These are phyloP conservation scores for Pharus latifolius DNA, from an alignment of 176 grass and related monocot species.

Conservation along the genomic window DNA sequence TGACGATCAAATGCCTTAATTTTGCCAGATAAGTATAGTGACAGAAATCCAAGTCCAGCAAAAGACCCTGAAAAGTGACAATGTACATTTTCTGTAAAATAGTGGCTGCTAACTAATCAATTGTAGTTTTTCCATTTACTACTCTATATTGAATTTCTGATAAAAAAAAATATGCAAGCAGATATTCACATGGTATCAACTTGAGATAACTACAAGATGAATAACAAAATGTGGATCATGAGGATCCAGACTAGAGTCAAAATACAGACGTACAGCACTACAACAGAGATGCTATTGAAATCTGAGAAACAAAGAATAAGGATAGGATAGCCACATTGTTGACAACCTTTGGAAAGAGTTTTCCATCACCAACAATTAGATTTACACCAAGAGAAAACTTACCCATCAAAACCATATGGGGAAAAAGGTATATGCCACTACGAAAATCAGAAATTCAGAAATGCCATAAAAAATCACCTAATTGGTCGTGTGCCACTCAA, in stretches of 20 bases:
- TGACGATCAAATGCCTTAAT: constrained; percentile 52
- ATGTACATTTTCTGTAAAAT: background rate
- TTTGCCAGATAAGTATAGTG: constrained; percentile 71
- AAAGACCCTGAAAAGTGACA: constrained; percentile 76
- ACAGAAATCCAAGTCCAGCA: constrained; percentile 81
- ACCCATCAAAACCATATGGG: constrained; percentile 4
- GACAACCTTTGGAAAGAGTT: background rate
- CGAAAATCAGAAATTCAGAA: no score
- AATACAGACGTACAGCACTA: background rate
- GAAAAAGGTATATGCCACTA: no score
- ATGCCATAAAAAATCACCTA: no score
- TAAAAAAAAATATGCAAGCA: background rate
- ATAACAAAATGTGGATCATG: background rate
- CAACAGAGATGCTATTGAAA: background rate
- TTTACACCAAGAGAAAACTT: background rate
- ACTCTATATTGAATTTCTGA: background rate
- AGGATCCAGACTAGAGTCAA: background rate
- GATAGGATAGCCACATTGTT: background rate
- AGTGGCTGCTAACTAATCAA: background rate
- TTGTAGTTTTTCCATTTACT: background rate
- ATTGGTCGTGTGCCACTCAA: no score
- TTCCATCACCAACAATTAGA: background rate
- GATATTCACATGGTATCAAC: background rate
- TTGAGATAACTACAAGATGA: background rate
- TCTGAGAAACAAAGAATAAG: background rate